Evolutionary conservation across 2,329 filamentous ascomycete genomes (phyloP), one percentile per base, ranked within the genome.

Genomic region (Sarocladium kiliense): DNA sequence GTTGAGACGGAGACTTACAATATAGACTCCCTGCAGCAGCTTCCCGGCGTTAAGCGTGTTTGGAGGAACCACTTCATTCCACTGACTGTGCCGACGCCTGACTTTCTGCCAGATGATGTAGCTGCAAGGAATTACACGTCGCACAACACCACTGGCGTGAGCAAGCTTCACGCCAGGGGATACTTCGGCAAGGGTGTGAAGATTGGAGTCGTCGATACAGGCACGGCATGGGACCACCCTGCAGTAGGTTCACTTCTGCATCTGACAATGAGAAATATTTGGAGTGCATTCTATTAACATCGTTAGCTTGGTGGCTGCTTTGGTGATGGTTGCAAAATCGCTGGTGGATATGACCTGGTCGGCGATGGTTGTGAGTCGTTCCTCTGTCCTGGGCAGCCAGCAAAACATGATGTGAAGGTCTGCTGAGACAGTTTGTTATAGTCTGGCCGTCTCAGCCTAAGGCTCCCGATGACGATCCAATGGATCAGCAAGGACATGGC

Each of bases 151-250:
- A 66, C 64, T 1, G 62, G 63, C 14, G 64, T 67, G 1, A 57
- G 58, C 23, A 60, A 60, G 39, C 56, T 65, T 1, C 65, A 67
- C 21, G 57, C 55, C 12, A 50, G 57, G 5, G 64, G 65, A 1
- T 58, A 63, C 18, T 30, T 58, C 3, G 65, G 65, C 19, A 56
- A 61, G 27, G 63, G 63, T 2, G 63, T 60, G 34, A 62, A 58
- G 53, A 56, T 67, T 27, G 64, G 59, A 14, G 51, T 67, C 11
- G 60, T 67, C 19, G 64, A 67, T 44, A 63, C 59, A 3, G 65
- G 65, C 1, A 56, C 63, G 18, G 58, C 59, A 39, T 67, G 66
- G 39, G 57, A 55, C 0, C 65, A 67, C 30, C 41, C 49, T 7
- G 58, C 56, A n/a, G 56, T 58, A 26, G 47, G 56, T 54, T 11